phyloP scores from a whole-genome alignment of 2,329 filamentous ascomycete species.

The Fusarium sp. region DNA sequence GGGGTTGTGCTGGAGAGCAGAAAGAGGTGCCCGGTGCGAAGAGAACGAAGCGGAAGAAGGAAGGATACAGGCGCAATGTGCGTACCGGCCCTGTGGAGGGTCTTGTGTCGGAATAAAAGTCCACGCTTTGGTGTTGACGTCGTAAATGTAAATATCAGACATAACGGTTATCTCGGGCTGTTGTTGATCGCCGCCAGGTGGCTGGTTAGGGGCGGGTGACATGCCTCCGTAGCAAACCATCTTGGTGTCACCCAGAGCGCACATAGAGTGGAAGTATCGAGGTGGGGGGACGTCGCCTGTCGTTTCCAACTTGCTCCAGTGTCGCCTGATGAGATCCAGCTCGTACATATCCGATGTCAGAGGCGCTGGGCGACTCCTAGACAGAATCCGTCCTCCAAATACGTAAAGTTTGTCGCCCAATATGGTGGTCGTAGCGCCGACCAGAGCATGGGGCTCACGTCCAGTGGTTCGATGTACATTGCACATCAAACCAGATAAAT shows the following conservation, averaged over 20 bases:
- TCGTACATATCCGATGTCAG: conserved; percentile 94
- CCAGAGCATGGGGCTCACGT: conserved; percentile 88
- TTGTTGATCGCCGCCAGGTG: conserved; percentile 62
- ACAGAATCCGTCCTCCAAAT: conserved; percentile 91
- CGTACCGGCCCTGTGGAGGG: conserved; percentile 92
- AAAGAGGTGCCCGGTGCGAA: conserved; percentile 84
- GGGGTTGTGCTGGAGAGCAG: conserved; percentile 90
- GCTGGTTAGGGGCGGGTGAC: conserved; percentile 78
- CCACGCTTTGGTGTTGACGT: conserved; percentile 86
- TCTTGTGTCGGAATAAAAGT: conserved; percentile 85
- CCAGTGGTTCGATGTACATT: conserved; percentile 89
- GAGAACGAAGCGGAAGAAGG: conserved; percentile 90
- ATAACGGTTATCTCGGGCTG: conserved; percentile 94
- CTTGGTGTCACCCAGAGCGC: conserved; percentile 92
- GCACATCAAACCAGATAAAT: conserved; percentile 76
- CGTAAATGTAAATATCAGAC: conserved; percentile 97
- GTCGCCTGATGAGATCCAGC: conserved; percentile 87
- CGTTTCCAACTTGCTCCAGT: conserved; percentile 92
- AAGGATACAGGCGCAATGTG: conserved; percentile 93
- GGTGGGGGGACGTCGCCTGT: conserved; percentile 89
- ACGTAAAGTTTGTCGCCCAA: conserved; percentile 96
- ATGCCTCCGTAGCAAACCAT: conserved; percentile 98
- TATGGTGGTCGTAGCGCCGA: conserved; percentile 95
- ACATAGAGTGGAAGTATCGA: conserved; percentile 97
- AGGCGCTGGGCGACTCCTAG: conserved; percentile 81